Evolutionary conservation across 225 moss, liverwort and hornwort species (phyloP), one percentile per base, ranked within the genome.

Genomic region (Antitrichia curtipendula): DNA sequence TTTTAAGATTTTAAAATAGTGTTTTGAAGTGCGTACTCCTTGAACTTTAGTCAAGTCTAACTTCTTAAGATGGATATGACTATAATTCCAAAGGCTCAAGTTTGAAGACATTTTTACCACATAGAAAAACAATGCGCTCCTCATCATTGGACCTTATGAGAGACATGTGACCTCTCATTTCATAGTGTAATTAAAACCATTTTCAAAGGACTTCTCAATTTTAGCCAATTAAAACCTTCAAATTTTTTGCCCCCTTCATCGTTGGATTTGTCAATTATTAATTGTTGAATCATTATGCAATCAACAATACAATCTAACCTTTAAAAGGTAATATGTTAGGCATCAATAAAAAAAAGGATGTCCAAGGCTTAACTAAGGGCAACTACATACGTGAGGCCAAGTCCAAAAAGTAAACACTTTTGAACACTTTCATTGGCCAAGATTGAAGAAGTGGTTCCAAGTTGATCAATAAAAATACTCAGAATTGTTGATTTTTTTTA

Each of bases 21-120:
- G 1, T 0, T 27, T 38, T 45, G 5, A 10, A 45, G 72, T 0
- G 1, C 28, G 28, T 2, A 28, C 3, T 7, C 0, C 1, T 1
- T 1, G 4, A 7, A 12, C 19, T 74, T 31, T 20, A 74, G 20
- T 12, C 4, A 73, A 1, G 0, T 1, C 6, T 1, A 12, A 7
- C 1, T 74, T 11, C 4, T 21, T 13, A 8, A 5, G 8, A 22
- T 34, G 1, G 1, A 1, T 32, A 13, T 22, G 8, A 52, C 5
- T 13, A 5, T 34, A 22, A 52, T 75, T 52, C n/a, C n/a, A n/a
- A n/a, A n/a, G n/a, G n/a, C n/a, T n/a, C n/a, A n/a, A n/a, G n/a
- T n/a, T n/a, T n/a, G n/a, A n/a, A n/a, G n/a, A n/a, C n/a, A n/a
- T n/a, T 16, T 25, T 4, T 31, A 1, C 5, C 0, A 8, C 3